Evolutionary conservation across 371 early-diverging fungal genomes (phyloP).

Genomic region (Mortierella sp.): DNA sequence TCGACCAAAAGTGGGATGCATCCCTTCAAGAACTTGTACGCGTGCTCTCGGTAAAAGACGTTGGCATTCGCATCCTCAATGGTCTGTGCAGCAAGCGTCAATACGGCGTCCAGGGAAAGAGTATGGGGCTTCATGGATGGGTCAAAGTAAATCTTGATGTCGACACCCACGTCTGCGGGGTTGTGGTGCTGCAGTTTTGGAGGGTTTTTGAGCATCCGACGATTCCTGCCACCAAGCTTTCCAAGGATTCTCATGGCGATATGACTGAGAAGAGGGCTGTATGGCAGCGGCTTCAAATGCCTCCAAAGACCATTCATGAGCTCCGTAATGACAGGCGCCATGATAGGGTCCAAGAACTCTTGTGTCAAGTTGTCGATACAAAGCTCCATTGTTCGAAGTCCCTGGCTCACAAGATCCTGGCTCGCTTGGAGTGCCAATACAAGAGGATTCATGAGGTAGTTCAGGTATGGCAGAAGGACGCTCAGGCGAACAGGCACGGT

Average conservation of each 20-base stretch:
- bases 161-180: slow-evolving; percentile 69
- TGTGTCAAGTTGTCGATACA: slow-evolving; percentile 98
- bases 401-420: slow-evolving; percentile 93
- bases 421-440: slow-evolving; percentile 93
- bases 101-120: slow-evolving; percentile 64
- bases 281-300: slow-evolving; percentile 88
- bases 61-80: slow-evolving; percentile 65
- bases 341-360: slow-evolving; percentile 96
- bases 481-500: slow-evolving; percentile 97
- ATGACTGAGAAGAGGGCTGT: slow-evolving; percentile 84
- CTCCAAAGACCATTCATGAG: slow-evolving; percentile 93
- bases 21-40: slow-evolving; percentile 76
- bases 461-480: slow-evolving; percentile 93
- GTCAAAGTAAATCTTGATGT: slow-evolving; percentile 73
- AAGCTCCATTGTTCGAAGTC: slow-evolving; percentile 95
- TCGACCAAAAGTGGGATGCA: slow-evolving; percentile 79
- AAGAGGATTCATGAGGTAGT: slow-evolving; percentile 95
- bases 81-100: slow-evolving; percentile 65
- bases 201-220: slow-evolving; percentile 79
- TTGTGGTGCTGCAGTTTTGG: slow-evolving; percentile 64
- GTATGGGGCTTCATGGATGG: slow-evolving; percentile 61
- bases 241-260: slow-evolving; percentile 95
- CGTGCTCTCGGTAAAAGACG: slow-evolving; percentile 69
- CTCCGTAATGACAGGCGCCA: slow-evolving; percentile 93
- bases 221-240: slow-evolving; percentile 94